phyloP scores from a whole-genome alignment of 768 basidiomycete species.

The Hygrocybe coccinea region DNA sequence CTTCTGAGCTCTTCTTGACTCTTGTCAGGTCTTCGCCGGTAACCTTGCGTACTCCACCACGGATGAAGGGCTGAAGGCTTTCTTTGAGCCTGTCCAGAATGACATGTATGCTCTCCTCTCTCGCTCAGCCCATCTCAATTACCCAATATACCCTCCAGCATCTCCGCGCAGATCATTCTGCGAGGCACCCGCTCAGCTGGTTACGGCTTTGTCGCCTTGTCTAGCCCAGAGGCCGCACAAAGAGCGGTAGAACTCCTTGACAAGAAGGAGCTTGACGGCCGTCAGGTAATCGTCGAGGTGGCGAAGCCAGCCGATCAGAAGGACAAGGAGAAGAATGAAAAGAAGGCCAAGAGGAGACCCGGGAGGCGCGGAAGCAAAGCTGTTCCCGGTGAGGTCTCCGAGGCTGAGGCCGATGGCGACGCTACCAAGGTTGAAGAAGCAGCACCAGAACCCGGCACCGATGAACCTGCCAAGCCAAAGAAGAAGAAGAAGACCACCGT shows the following conservation, averaged over 20 bases:
- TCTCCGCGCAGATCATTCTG: slow-evolving; percentile 81
- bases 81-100: slow-evolving; percentile 83
- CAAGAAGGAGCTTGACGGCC: slow-evolving; percentile 85
- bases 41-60: slow-evolving; percentile 93
- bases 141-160: slow-evolving; percentile 39
- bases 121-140: slow-evolving; percentile 12
- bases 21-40: slow-evolving; percentile 79
- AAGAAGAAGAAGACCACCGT: slow-evolving; percentile 75
- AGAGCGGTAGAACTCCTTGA: slow-evolving; percentile 81
- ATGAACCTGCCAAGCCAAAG: slow-evolving; percentile 75
- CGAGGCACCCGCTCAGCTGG: slow-evolving; percentile 83
- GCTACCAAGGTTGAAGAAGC: slow-evolving; percentile 52
- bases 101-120: slow-evolving; percentile 74
- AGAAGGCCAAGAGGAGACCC: slow-evolving; percentile 71
- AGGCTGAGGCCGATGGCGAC: slow-evolving; percentile 84
- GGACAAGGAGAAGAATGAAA: slow-evolving; percentile 77
- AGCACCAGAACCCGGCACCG: slow-evolving; percentile 46
- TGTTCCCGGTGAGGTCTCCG: slow-evolving; percentile 83
- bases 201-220: slow-evolving; percentile 88
- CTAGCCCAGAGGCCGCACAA: slow-evolving; percentile 76
- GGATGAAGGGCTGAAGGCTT: slow-evolving; percentile 91
- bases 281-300: slow-evolving; percentile 84
- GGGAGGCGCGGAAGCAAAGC: slow-evolving; percentile 84
- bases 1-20: slow-evolving; percentile 8
- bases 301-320: slow-evolving; percentile 90